Evolutionary conservation across 768 basidiomycete species (phyloP).

Genomic region (Suillus brevipes): DNA sequence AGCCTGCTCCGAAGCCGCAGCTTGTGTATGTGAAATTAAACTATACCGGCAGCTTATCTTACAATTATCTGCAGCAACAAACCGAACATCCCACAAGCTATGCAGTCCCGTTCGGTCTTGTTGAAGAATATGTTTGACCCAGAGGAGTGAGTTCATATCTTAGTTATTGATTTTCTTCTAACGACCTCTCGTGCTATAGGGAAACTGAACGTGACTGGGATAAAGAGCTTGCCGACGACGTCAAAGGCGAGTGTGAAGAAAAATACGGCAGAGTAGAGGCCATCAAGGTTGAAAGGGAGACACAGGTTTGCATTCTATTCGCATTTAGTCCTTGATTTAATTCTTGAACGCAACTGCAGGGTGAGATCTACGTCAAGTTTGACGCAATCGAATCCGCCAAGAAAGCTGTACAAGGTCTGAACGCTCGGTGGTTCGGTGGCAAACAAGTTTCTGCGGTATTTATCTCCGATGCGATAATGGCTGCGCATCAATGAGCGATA

Average conservation of each 20-base stretch:
- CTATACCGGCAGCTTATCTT: conserved; percentile 17
- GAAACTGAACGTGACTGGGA: conserved; percentile 98
- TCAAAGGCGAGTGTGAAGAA: conserved; percentile 88
- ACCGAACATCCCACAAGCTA: conserved; percentile 78
- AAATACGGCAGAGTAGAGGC: conserved; percentile 87
- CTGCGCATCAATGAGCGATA: conserved; percentile 70
- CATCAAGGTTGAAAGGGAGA: conserved; percentile 93
- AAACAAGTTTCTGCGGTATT: conserved; percentile 83
- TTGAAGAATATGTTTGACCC: conserved; percentile 97
- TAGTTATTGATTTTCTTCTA: conserved; percentile 3
- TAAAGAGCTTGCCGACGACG: conserved; percentile 92
- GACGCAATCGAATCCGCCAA: conserved; percentile 74
- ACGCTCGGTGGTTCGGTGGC: conserved; percentile 97
- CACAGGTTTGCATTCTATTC: conserved; percentile 61
- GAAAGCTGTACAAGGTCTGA: conserved; percentile 84
- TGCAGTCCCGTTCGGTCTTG: conserved; percentile 88
- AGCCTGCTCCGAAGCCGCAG: conserved; percentile 59
- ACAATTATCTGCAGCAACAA: conserved; percentile 49
- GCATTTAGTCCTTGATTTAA: background rate
- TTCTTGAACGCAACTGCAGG: conserved; percentile 48
- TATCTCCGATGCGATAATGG: conserved; percentile 93
- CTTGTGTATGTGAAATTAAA: conserved; percentile 51
- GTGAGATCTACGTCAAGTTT: conserved; percentile 97
- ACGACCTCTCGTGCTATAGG: conserved; percentile 40
- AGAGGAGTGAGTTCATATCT: conserved; percentile 70